These are phyloP conservation scores for Sugiyamaella japonica DNA, from an alignment of 1,139 yeast genomes.

Conservation along the genomic window DNA sequence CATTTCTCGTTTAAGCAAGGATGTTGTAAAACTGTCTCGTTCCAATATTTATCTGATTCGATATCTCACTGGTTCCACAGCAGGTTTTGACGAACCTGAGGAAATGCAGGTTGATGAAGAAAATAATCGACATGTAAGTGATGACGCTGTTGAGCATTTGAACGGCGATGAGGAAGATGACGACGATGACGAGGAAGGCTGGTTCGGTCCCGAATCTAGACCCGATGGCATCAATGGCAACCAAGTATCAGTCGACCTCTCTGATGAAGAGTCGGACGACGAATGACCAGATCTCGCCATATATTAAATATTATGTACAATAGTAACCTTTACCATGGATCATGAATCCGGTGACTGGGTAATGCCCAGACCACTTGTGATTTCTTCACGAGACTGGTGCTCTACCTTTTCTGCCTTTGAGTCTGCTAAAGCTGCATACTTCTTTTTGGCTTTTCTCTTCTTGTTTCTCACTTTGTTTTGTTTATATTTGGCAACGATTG, in stretches of 20 bases:
- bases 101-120: slow-evolving; percentile 29
- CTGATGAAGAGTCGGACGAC: slow-evolving; percentile 20
- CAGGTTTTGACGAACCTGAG: slow-evolving; percentile 26
- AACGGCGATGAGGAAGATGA: slow-evolving; percentile 27
- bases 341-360: not conserved
- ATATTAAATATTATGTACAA: slow-evolving; percentile 12
- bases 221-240: slow-evolving; percentile 25
- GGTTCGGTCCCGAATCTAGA: slow-evolving; percentile 46
- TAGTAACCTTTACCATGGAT: not conserved
- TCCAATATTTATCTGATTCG: slow-evolving; percentile 57
- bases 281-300: slow-evolving; percentile 1
- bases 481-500: slow-evolving; percentile 38
- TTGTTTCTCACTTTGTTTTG: slow-evolving; percentile 41
- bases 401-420: slow-evolving; percentile 10
- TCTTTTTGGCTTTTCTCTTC: slow-evolving; percentile 37
- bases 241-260: slow-evolving; percentile 10
- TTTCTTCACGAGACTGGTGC: not conserved
- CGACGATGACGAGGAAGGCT: slow-evolving; percentile 43
- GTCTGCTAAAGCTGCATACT: slow-evolving; percentile 31
- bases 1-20: slow-evolving; percentile 72
- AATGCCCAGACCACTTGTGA: not conserved
- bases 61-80: slow-evolving; percentile 37
- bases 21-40: slow-evolving; percentile 57
- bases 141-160: slow-evolving; percentile 33
- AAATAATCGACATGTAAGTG: slow-evolving; percentile 21